Evolutionary conservation across 2,329 filamentous ascomycete genomes (phyloP), one percentile per base, ranked within the genome.

Genomic region (Clarireedia hainanense): DNA sequence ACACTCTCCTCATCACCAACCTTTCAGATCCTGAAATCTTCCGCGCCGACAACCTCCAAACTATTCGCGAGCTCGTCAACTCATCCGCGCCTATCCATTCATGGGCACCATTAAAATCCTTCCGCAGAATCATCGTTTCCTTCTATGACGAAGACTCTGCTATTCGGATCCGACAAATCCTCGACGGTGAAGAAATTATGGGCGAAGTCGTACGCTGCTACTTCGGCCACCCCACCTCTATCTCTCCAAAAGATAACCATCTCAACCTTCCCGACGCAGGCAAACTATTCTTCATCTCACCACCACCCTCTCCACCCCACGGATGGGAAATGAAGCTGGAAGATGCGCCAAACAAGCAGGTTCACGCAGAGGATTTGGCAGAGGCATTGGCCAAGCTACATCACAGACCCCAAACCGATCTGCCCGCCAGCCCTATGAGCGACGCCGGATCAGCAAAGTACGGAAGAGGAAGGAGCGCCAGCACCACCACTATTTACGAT

Each of bases 1-100:
- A 94, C 75, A 94, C 89, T 0, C 83, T 94, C 56, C 82, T 94
- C 67, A 86, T 94, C 68, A 94, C 89, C 65, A 90, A 90, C 74
- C 81, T 94, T 58, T 75, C 84, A 67, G 81, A 89, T 62, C 73
- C 78, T 57, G 83, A 86, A 66, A 84, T 90, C 74, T 94, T 92
- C 77, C 77, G 81, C 57, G 77, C 86, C 17, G 79, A 85, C 60
- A 90, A 89, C 72, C 78, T 92, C 57, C 80, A 86, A 65, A 83
- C 80, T 58, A 88, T 92, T 65, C 85, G 84, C 68, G 78, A 84
- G 54, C 81, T 89, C 57, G 84, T 94, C 70, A 75, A 80, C 66
- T 71, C 80, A 50, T 82, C 84, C n/a, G 86, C 86, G 2, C 78
- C 83, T 50, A 83, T 92, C 61, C 85, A 89, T 73, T 83, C 85